Conservation (phyloP, 495 filamentous ascomycete species). For the Neurospora tetraspora region DNA sequence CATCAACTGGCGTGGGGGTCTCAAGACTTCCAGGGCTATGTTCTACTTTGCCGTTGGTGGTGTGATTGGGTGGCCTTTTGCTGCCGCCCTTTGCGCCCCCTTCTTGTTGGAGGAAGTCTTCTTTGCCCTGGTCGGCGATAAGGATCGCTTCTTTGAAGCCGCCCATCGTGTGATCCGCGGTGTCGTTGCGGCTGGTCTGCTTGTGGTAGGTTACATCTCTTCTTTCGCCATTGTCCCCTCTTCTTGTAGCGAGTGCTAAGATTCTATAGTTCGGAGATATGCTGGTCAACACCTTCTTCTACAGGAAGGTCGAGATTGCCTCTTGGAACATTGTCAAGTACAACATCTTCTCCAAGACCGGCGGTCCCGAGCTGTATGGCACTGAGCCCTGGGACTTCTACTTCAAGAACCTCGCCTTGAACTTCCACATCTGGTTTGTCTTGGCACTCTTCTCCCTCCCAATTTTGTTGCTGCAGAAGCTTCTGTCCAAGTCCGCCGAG, state of each 20-base stretch:
- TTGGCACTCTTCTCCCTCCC: conserved; percentile 70
- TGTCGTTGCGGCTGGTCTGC: conserved; percentile 48
- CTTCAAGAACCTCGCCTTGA: conserved; percentile 78
- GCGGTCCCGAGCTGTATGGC: conserved; percentile 88
- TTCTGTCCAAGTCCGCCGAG: conserved; percentile 29
- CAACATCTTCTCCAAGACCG: conserved; percentile 76
- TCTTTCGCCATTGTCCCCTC: conserved; percentile 3
- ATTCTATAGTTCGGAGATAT: conserved; percentile 39
- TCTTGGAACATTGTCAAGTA: conserved; percentile 92
- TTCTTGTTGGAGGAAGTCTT: conserved; percentile 69
- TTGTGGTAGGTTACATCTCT: conserved; percentile 51
- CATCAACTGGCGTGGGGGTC: conserved; percentile 69
- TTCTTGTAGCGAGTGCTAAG: conserved; percentile 10
- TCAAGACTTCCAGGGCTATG: conserved; percentile 70
- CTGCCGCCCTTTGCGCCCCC: conserved; percentile 70
- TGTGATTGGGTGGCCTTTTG: conserved; percentile 92
- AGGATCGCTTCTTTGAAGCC: conserved; percentile 46
- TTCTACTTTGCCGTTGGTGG: conserved; percentile 89
- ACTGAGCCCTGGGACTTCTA: conserved; percentile 98
- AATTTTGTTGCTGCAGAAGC: conserved; percentile 40
- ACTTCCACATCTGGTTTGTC: conserved; percentile 91
- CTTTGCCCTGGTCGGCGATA: conserved; percentile 46
- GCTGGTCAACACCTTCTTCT: conserved; percentile 68
- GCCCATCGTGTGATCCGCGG: conserved; percentile 56
- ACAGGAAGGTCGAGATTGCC: conserved; percentile 64